These are phyloP conservation scores for Hypoxylon trugodes DNA, from an alignment of 495 filamentous ascomycete genomes.

Conservation along the genomic window DNA sequence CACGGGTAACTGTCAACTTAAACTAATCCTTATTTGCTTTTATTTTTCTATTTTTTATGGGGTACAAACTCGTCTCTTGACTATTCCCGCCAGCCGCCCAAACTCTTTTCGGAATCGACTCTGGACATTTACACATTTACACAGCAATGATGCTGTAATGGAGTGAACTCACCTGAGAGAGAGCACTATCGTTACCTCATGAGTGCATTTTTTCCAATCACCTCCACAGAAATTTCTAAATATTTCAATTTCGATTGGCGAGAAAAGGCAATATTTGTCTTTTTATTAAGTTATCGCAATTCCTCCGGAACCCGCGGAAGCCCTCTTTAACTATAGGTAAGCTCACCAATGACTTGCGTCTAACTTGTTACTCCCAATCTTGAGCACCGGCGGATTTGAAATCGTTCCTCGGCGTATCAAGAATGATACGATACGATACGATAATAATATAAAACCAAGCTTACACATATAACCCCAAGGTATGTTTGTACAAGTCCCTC, in stretches of 20 bases:
- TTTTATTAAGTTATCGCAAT: slow-evolving; percentile 6
- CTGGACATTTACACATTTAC: not conserved
- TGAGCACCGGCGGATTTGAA: not conserved
- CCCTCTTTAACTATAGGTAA: not conserved
- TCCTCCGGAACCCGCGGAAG: not conserved
- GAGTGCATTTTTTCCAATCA: not conserved
- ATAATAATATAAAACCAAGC: not conserved
- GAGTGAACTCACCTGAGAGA: slow-evolving; percentile 19
- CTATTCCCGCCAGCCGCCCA: slow-evolving; percentile 9
- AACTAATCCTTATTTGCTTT: slow-evolving; percentile 9
- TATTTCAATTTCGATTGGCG: slow-evolving; percentile 9
- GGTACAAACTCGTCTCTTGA: slow-evolving; percentile 6
- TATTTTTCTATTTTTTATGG: slow-evolving; percentile 13
- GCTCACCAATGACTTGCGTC: not conserved
- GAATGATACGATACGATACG: no score
- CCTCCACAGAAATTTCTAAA: not conserved
- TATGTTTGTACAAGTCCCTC: slow-evolving; percentile 24
- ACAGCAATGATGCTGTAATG: no score
- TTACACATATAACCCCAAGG: slow-evolving; percentile 5
- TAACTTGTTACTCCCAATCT: not conserved
- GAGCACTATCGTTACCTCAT: not conserved
- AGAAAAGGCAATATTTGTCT: slow-evolving; percentile 1
- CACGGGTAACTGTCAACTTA: slow-evolving; percentile 29
- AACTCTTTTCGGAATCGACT: slow-evolving; percentile 10
- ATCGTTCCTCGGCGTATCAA: no score